phyloP scores from a whole-genome alignment of 805 yeast species.

The Pichia kluyveri region DNA sequence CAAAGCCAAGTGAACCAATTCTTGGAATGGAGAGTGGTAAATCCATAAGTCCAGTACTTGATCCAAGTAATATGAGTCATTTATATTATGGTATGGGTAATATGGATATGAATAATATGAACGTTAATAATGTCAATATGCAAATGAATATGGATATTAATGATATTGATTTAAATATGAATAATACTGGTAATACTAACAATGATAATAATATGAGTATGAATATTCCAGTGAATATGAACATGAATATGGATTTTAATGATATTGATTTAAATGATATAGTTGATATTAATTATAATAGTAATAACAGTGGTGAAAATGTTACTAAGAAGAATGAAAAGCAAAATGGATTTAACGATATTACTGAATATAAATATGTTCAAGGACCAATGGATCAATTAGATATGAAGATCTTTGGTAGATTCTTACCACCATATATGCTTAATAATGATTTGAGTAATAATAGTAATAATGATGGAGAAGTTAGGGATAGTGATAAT shows the following conservation, averaged over 20 bases:
- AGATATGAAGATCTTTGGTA: conserved; percentile 79
- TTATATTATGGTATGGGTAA: not conserved
- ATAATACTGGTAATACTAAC: not conserved
- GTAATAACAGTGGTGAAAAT: not conserved
- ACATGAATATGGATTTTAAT: too few species aligned
- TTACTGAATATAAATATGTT: conserved; percentile 34
- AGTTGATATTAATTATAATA: too few species aligned
- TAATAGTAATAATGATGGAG: not conserved
- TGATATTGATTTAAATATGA: not conserved
- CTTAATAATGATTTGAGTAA: not conserved
- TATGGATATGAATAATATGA: not conserved
- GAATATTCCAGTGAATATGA: too few species aligned
- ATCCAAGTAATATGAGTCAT: not conserved
- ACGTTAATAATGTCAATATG: not conserved
- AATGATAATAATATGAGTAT: not conserved
- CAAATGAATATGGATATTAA: conserved; percentile 12
- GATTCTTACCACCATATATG: conserved; percentile 81
- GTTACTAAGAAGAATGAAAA: not conserved
- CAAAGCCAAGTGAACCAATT: not conserved
- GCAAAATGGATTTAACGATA: conserved; percentile 2
- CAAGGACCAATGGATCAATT: conserved; percentile 81
- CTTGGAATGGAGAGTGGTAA: too few species aligned
- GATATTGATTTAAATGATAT: too few species aligned
- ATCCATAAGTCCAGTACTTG: too few species aligned
- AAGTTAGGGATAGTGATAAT: not conserved